Percentiles rank a stretch among this genome's conserved stretches.
phyloP scores from a whole-genome alignment of 1,284 basidiomycete genomes.

The Ustanciosporium gigantosporum region DNA sequence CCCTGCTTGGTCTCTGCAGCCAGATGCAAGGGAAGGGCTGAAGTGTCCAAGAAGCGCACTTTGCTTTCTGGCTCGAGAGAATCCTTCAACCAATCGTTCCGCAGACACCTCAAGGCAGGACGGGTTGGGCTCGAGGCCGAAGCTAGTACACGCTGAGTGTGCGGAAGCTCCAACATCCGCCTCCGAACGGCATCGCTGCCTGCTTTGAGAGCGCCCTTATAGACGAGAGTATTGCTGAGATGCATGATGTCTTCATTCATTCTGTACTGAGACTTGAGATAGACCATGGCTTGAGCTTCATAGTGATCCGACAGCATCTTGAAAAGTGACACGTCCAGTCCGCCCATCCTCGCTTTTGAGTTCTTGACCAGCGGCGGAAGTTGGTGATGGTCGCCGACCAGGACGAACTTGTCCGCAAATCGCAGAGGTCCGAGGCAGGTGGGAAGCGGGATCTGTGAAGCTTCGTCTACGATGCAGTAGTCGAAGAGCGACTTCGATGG shows the following conservation, averaged over 20 bases:
- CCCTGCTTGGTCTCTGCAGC: conserved; percentile 66
- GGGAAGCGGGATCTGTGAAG: conserved; percentile 94
- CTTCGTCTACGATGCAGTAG: conserved; percentile 97
- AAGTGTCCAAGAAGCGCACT: conserved; percentile 88
- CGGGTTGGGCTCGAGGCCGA: too few relatives aligned
- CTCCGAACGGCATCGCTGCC: conserved; percentile 75
- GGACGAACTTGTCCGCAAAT: conserved; percentile 84
- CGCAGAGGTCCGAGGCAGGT: conserved; percentile 91
- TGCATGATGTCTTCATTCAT: conserved; percentile 98
- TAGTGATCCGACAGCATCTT: conserved; percentile 82
- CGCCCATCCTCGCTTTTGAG: conserved; percentile 73
- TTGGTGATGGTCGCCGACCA: conserved; percentile 96
- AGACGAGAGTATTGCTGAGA: conserved; percentile 87
- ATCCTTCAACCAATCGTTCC: conserved; percentile 67
- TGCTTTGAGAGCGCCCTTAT: conserved; percentile 76
- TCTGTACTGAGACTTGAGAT: conserved; percentile 85
- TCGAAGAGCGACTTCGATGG: conserved; percentile 70
- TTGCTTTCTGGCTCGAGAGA: conserved; percentile 75
- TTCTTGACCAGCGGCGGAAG: conserved; percentile 84
- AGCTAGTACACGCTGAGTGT: conserved; percentile 36
- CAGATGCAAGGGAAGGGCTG: conserved; percentile 71
- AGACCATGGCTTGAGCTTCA: conserved; percentile 74
- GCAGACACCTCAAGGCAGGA: not conserved
- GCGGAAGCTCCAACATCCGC: conserved; percentile 68
- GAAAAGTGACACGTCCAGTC: conserved; percentile 88